Evolutionary conservation across 139 green algal species (phyloP).

Genomic region (Haematococcus sp.): DNA sequence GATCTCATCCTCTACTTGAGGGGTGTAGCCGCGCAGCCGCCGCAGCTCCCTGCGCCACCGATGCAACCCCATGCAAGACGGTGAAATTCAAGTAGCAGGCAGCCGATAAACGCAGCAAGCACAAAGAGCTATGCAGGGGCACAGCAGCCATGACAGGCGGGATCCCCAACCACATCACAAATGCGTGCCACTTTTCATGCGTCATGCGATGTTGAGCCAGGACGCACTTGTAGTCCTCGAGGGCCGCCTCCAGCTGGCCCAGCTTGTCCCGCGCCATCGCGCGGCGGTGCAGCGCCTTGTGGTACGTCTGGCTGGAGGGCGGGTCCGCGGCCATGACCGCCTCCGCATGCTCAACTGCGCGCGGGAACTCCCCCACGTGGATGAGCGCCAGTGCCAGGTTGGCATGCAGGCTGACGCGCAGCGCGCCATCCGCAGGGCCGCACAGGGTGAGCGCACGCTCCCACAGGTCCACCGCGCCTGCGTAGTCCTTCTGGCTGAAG

Average conservation of each 20-base stretch:
- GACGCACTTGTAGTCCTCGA: constrained; percentile 14
- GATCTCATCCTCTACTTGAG: constrained; percentile 11
- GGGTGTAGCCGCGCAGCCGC: not conserved
- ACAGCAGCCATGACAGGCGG: too few species aligned
- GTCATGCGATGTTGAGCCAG: too few species aligned
- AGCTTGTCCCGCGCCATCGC: constrained; percentile 14
- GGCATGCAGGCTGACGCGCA: constrained; percentile 4
- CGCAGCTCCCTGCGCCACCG: not conserved
- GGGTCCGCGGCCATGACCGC: not conserved
- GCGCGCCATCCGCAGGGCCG: not conserved
- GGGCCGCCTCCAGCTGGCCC: constrained; percentile 24
- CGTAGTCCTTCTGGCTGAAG: not conserved
- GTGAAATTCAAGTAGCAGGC: too few species aligned
- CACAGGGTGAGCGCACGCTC: not conserved
- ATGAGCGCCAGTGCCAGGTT: constrained; percentile 12
- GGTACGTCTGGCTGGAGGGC: not conserved
- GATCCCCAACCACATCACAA: too few species aligned
- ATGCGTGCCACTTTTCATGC: too few species aligned
- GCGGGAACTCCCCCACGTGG: not conserved
- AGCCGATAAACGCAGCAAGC: too few species aligned
- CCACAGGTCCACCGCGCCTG: not conserved
- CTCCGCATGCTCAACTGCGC: constrained; percentile 1
- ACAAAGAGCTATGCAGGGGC: too few species aligned
- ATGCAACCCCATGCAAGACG: too few species aligned
- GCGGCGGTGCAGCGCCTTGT: constrained; percentile 30